Evolutionary conservation across 768 basidiomycete species (phyloP).

Genomic region (Tubosaeta sp.): DNA sequence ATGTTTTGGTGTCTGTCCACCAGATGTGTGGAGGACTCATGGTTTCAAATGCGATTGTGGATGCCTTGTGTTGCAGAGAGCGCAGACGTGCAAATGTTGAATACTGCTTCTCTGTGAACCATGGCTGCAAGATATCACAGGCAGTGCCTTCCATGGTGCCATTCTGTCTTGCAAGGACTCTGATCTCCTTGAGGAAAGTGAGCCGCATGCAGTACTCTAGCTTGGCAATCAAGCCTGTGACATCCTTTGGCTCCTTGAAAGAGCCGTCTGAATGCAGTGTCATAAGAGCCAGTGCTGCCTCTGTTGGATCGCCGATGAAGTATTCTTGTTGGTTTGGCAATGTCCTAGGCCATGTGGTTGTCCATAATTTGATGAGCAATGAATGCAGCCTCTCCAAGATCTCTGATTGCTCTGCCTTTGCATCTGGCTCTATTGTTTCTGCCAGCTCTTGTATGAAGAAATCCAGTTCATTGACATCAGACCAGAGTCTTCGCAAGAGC

Average conservation of each 20-base stretch:
- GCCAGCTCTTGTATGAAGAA: neutral
- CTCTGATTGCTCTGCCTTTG: too few relatives aligned
- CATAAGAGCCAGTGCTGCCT: neutral
- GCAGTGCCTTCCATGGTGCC: neutral
- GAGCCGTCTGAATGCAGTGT: slow-evolving; percentile 6
- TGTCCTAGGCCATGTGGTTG: neutral
- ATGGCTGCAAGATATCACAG: neutral
- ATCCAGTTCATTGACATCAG: neutral
- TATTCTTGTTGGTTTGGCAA: neutral
- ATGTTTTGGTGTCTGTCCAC: neutral
- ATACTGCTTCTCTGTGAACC: slow-evolving; percentile 3
- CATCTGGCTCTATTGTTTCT: neutral
- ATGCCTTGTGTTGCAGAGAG: slow-evolving; percentile 8
- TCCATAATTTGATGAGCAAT: slow-evolving; percentile 10
- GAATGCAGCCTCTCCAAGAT: slow-evolving; percentile 2
- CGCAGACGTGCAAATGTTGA: slow-evolving; percentile 4
- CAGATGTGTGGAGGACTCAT: slow-evolving; percentile 1
- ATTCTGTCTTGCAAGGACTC: neutral
- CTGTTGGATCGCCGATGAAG: neutral
- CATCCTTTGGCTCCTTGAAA: slow-evolving; percentile 12
- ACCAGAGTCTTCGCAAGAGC: neutral
- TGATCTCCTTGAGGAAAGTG: slow-evolving; percentile 5
- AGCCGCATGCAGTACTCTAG: slow-evolving; percentile 7
- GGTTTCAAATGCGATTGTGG: neutral
- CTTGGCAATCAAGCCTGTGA: slow-evolving; percentile 5